Conservation (phyloP, 2,329 filamentous ascomycete species). For the Chrysosporium keratinophilum region DNA sequence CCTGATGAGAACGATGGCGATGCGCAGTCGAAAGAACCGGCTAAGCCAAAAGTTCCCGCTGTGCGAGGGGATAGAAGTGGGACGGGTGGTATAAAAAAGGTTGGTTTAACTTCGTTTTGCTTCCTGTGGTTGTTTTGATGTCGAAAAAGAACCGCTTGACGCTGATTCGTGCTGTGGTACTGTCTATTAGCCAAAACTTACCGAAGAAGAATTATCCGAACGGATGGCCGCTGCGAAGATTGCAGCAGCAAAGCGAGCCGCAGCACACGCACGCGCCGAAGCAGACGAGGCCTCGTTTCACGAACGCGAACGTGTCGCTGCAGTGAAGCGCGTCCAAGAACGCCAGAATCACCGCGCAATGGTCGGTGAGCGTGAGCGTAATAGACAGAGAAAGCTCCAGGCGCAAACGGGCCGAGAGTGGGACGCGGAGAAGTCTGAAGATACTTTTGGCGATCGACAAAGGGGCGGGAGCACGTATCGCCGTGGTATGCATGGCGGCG, state of each 20-base stretch:
- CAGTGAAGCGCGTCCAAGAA: slow-evolving; percentile 45
- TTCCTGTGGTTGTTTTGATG: neutral
- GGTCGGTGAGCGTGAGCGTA: slow-evolving; percentile 53
- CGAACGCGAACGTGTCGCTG: slow-evolving; percentile 51
- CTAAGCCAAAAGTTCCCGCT: slow-evolving; percentile 32
- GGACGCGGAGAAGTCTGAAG: slow-evolving; percentile 52
- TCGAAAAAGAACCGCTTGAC: neutral
- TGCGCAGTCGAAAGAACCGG: slow-evolving; percentile 16
- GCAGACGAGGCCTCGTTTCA: slow-evolving; percentile 56
- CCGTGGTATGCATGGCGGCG: slow-evolving; percentile 44
- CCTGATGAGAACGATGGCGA: neutral
- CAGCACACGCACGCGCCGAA: slow-evolving; percentile 55
- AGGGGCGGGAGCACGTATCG: slow-evolving; percentile 37
- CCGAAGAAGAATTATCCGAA: slow-evolving; percentile 52
- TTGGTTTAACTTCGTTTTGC: slow-evolving; percentile 14
- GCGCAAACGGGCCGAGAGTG: slow-evolving; percentile 51
- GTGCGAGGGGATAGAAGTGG: slow-evolving; percentile 46
- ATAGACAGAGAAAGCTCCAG: slow-evolving; percentile 49
- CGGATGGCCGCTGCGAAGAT: slow-evolving; percentile 53
- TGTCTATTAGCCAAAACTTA: slow-evolving; percentile 53
- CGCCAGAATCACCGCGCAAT: slow-evolving; percentile 45
- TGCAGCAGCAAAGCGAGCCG: slow-evolving; percentile 50
- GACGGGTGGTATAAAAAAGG: slow-evolving; percentile 44
- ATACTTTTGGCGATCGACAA: slow-evolving; percentile 35
- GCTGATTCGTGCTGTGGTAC: neutral